Evolutionary conservation across 495 filamentous ascomycete genomes (phyloP).

Genomic region (Penicillium mononematosum): DNA sequence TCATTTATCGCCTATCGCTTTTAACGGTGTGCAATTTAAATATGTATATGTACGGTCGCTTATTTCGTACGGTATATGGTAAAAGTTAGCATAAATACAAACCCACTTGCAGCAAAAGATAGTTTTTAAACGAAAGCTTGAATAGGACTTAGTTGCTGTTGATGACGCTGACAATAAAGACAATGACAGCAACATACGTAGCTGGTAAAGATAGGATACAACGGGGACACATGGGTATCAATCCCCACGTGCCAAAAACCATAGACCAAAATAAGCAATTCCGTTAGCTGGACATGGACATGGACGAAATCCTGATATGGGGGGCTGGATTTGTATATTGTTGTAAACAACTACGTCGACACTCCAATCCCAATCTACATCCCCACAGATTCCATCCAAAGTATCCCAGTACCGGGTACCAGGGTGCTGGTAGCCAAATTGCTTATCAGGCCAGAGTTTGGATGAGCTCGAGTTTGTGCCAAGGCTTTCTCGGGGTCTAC

Average conservation of each 20-base stretch:
- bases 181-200: neutral
- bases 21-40: too few species aligned
- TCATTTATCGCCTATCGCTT: too few species aligned
- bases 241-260: neutral
- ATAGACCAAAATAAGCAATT: neutral
- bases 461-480: neutral
- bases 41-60: neutral
- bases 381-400: neutral
- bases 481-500: slow-evolving; percentile 4
- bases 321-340: neutral
- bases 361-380: neutral
- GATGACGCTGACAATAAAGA: neutral
- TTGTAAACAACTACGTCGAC: slow-evolving; percentile 1
- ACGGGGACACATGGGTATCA: neutral
- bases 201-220: neutral
- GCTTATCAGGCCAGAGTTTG: slow-evolving; percentile 2
- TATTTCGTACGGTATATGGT: neutral
- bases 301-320: neutral
- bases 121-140: neutral
- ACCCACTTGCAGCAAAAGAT: too few species aligned
- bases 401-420: slow-evolving; percentile 2
- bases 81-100: neutral
- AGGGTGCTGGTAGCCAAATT: neutral
- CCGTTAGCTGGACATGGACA: neutral
- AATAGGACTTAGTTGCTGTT: neutral